Conservation (phyloP, 2,329 filamentous ascomycete genomes). For the Fusarium sp. region DNA sequence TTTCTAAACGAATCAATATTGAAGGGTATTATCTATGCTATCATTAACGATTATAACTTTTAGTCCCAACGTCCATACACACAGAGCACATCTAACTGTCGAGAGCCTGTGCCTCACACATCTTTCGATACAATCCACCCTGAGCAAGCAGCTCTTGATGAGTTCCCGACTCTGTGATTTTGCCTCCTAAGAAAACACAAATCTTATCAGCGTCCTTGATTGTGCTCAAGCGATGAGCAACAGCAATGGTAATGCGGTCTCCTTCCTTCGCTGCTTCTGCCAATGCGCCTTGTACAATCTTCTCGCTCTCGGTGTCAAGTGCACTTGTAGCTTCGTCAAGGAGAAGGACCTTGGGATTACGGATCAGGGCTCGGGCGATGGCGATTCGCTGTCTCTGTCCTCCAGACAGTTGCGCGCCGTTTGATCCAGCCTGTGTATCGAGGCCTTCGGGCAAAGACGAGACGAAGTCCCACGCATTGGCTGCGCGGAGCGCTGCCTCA, state of each 20-base stretch:
- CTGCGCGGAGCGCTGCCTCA: conserved; percentile 58
- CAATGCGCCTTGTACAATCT: conserved; percentile 79
- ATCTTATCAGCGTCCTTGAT: conserved; percentile 79
- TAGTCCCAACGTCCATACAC: neutral
- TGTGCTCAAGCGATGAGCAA: conserved; percentile 90
- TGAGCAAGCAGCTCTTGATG: conserved; percentile 64
- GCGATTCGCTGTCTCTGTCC: conserved; percentile 75
- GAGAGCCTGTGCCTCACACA: conserved; percentile 57
- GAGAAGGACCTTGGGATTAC: conserved; percentile 40
- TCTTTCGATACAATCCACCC: conserved; percentile 60
- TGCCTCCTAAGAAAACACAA: conserved; percentile 68
- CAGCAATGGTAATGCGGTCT: conserved; percentile 60
- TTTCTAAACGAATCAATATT: neutral
- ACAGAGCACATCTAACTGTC: conserved; percentile 36
- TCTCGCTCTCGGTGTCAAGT: conserved; percentile 44
- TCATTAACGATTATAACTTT: conserved; percentile 24
- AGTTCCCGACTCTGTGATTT: conserved; percentile 66
- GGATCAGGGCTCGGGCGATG: conserved; percentile 71
- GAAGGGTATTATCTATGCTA: conserved; percentile 22
- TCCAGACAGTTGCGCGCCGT: conserved; percentile 73
- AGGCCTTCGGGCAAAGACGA: conserved; percentile 58
- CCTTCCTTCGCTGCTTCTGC: conserved; percentile 78
- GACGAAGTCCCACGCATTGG: conserved; percentile 62
- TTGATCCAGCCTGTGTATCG: conserved; percentile 69
- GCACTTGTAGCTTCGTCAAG: conserved; percentile 45